A percentile compares a stretch with the other conserved stretches of the same genome.
phyloP scores from a whole-genome alignment of 2,329 filamentous ascomycete species.

The Neodidymelliopsis sp. region DNA sequence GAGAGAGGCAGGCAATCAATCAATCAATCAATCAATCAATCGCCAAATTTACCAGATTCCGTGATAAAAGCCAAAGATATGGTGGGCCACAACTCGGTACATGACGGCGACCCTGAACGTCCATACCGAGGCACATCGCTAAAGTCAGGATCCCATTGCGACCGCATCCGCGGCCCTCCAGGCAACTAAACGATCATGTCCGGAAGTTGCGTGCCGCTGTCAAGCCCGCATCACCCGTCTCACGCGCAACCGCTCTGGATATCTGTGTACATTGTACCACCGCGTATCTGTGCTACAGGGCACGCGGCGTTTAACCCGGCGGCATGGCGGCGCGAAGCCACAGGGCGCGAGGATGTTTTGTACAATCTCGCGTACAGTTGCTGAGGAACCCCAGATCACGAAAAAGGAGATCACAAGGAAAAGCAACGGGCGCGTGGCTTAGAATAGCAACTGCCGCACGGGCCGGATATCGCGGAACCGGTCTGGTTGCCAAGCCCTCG shows the following conservation, averaged over 20 bases:
- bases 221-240: neutral
- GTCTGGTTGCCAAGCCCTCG: conserved; percentile 6
- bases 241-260: neutral
- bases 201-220: conserved; percentile 12
- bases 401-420: conserved; percentile 12
- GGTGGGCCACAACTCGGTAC: no score
- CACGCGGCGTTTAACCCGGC: neutral
- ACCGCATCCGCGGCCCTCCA: no score
- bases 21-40: no score
- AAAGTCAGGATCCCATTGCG: no score
- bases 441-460: conserved; percentile 14
- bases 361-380: neutral
- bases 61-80: no score
- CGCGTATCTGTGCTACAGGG: neutral
- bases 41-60: no score
- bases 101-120: no score
- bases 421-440: neutral
- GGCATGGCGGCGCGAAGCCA: neutral
- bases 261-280: neutral
- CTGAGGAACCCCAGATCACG: conserved; percentile 2
- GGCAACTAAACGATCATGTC: no score
- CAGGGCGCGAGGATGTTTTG: no score
- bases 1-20: no score
- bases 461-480: conserved; percentile 12
- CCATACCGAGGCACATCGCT: no score